Base-by-base conservation (phyloP, 768 basidiomycete genomes). In the Stropharia rugosoannulata region DNA sequence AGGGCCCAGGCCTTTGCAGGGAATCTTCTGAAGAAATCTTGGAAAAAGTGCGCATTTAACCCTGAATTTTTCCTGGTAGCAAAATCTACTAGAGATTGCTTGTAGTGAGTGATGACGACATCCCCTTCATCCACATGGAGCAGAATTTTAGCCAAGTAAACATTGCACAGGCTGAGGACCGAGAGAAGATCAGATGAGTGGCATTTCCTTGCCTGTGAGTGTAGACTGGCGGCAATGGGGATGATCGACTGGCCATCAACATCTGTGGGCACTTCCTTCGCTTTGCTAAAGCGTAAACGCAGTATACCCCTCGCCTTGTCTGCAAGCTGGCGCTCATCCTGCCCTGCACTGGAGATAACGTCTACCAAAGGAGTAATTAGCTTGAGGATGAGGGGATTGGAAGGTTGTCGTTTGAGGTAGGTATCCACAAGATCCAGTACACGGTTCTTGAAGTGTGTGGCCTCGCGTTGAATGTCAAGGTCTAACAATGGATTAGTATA, bases 361-460 rank as follows among this genome's bases (percentile, higher is more conserved):
- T 89, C 86, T 55, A 95, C 74, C 36, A 99, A 76, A 8, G 95
- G 90, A 2, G 86, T 60, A 59, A 97, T 76, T 46, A 92, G 75
- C 38, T 80, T 83, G 38, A 92, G 64, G 50, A 85, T 71, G 52
- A 87, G 77, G 0, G 86, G 78, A 66, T 82, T 96, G n/a, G 84
- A 76, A 1, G 89, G 80, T 61, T 93, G 89, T 63, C 84, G 87
- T 67, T 84, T 89, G 60, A 89, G 72, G 73, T 86, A 95, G 19
- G 81, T 84, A 51, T 98, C 95, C 55, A 98, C 80, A n/a, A 99
- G 82, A 69, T 98, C 96, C 27, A 99, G 85, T 27, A 97, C 89
- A 11, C 95, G 87, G 69, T 92, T 94, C 69, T 96, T 98, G 84
- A 97, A 98, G 71, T 98, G 90, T 5, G 92, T 89, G 3, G 94